Conservation (phyloP, 2,329 filamentous ascomycete genomes). For the Pyrenochaeta sp. region DNA sequence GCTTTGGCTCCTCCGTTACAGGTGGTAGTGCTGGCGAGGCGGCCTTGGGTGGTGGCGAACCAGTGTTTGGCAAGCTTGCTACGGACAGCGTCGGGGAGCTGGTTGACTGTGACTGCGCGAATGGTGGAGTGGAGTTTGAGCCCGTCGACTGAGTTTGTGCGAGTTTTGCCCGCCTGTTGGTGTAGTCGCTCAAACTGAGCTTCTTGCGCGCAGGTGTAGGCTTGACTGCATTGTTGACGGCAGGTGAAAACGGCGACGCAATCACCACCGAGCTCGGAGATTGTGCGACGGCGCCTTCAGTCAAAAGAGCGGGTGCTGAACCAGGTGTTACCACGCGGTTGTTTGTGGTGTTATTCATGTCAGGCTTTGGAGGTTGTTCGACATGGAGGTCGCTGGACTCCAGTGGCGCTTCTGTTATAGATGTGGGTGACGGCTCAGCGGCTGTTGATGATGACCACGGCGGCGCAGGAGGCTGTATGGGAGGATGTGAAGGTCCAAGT, state of each 20-base stretch:
- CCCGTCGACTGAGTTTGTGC: slow-evolving; percentile 39
- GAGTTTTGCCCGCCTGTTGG: slow-evolving; percentile 53
- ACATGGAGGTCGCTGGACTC: slow-evolving; percentile 36
- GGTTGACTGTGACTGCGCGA: slow-evolving; percentile 33
- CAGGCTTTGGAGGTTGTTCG: slow-evolving; percentile 40
- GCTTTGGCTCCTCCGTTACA: slow-evolving; percentile 37
- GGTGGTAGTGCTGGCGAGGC: slow-evolving; percentile 36
- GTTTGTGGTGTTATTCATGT: slow-evolving; percentile 28
- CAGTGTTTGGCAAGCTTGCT: slow-evolving; percentile 37
- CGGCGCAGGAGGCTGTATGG: slow-evolving; percentile 46
- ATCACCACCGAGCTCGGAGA: slow-evolving; percentile 35
- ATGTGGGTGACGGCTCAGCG: slow-evolving; percentile 20
- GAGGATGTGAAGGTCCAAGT: slow-evolving; percentile 35
- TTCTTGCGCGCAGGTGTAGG: slow-evolving; percentile 58
- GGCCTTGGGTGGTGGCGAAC: slow-evolving; percentile 38
- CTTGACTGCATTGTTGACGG: slow-evolving; percentile 53
- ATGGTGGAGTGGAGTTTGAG: slow-evolving; percentile 32
- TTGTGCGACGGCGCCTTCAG: slow-evolving; percentile 34
- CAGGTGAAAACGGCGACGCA: slow-evolving; percentile 47
- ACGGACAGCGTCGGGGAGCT: slow-evolving; percentile 45
- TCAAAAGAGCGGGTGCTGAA: slow-evolving; percentile 27
- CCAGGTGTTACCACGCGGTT: slow-evolving; percentile 34
- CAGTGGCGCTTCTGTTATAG: slow-evolving; percentile 14
- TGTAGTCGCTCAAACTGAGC: slow-evolving; percentile 61
- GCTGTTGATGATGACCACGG: slow-evolving; percentile 36